Base-by-base conservation (phyloP, 2,329 filamentous ascomycete genomes). In the Aspergillus latus region DNA sequence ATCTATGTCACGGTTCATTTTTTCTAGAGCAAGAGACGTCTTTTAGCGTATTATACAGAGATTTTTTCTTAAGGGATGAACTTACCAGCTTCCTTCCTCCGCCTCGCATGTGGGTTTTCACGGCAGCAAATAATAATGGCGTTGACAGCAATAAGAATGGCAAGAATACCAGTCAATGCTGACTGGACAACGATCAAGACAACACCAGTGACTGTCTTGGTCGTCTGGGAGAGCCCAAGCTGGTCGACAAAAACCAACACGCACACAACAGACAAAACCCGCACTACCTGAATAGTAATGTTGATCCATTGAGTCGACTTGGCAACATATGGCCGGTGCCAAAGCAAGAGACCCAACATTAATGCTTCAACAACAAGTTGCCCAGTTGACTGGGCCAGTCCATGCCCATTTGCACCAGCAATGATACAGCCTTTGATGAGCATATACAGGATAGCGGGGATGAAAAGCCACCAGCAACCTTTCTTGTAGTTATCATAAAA, bases 401-500 rank as follows among this genome's bases (percentile, higher is more conserved):
- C 94, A 69, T 96, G 86, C 10, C 92, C 92, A 68, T 97, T 88
- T 43, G 85, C 90, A 30, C 85, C 89, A 11, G 93, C 93, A 62
- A 97, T 87, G 56, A 93, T 85, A 59, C 86, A 88, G 53, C 93
- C 92, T 77, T 94, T 94, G 70, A 86, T 87, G 68, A 97, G 92
- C 80, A 92, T 89, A 80, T 97, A 97, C 61, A 92, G 59, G 68
- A 97, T 96, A 59, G 84, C 80, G 0, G 94, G 94, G 11, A 97
- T 82, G 70, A 99, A 99, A 26, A 97, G 76, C 93, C 93, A 97
- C 94, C 94, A 99, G 79, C 93, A 96, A 65, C 87, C 85, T 74
- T 89, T 91, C 78, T 91, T 92, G 81, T 96, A 97, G 65, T 88
- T 88, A 68, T 97, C 94, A 79, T 99, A 99, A 78, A 99, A 97